These are phyloP conservation scores for Botrytis deweyae DNA, from an alignment of 2,329 filamentous ascomycete species.

Conservation along the genomic window DNA sequence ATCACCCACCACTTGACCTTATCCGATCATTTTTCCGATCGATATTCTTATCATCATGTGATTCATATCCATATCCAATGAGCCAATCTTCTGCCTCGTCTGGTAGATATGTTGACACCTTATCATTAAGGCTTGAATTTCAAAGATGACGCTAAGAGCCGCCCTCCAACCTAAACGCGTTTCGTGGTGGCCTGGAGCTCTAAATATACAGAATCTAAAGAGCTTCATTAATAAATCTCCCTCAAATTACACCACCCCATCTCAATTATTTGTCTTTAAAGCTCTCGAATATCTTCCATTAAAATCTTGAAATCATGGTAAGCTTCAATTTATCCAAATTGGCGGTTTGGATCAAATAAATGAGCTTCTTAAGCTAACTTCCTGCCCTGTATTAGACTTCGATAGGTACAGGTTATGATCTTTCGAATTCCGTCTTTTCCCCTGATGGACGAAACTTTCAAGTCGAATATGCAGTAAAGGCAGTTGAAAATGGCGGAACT, in stretches of 20 bases:
- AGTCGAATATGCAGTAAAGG: conserved; percentile 98
- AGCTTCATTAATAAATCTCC: conserved; percentile 28
- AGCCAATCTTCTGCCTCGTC: not conserved
- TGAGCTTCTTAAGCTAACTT: conserved; percentile 29
- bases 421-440: conserved; percentile 99
- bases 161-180: conserved; percentile 33
- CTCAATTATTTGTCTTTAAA: conserved; percentile 23
- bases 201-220: conserved; percentile 28
- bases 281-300: conserved; percentile 17
- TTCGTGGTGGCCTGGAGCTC: conserved; percentile 38
- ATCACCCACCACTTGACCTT: not conserved
- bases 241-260: conserved; percentile 22
- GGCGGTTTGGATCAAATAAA: not conserved
- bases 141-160: conserved; percentile 16
- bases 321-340: conserved; percentile 28
- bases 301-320: conserved; percentile 37
- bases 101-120: not conserved
- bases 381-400: conserved; percentile 68
- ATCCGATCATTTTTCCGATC: not conserved
- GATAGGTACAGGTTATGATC: conserved; percentile 99
- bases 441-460: conserved; percentile 99
- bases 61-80: not conserved
- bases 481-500: conserved; percentile 96
- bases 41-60: conserved; percentile 10
- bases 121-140: not conserved